Conservation (phyloP, 78 protist genomes). For the Paulinella micropora region DNA sequence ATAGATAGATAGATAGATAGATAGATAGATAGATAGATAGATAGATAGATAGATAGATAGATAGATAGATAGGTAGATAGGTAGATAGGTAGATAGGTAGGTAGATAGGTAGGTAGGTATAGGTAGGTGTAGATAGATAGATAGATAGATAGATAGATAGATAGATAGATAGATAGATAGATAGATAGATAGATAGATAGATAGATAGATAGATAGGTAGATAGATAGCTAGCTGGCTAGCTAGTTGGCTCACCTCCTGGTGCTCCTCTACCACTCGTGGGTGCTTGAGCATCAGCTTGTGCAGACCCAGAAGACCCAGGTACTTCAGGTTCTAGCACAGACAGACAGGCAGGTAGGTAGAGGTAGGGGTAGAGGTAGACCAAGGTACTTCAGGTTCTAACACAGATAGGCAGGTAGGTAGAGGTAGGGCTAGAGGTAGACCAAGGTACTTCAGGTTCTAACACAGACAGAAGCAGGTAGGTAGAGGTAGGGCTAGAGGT, state of each 20-base stretch:
- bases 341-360: too few species aligned
- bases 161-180: neutral
- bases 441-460: too few species aligned
- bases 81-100: neutral
- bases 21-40: neutral
- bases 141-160: neutral
- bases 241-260: neutral
- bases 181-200: neutral
- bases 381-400: too few species aligned
- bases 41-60: neutral
- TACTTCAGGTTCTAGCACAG: slow-evolving; percentile 1
- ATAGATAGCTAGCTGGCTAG: neutral
- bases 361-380: too few species aligned
- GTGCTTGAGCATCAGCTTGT: neutral
- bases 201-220: neutral
- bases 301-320: neutral
- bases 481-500: too few species aligned
- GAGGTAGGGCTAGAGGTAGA: too few species aligned
- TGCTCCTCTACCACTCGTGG: neutral
- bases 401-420: too few species aligned
- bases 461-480: too few species aligned
- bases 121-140: neutral
- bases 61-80: too few species aligned
- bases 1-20: neutral
- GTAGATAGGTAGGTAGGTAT: neutral